Evolutionary conservation across 495 filamentous ascomycete species (phyloP), one percentile per base, ranked within the genome.

Genomic region (Filosporella fistucella): DNA sequence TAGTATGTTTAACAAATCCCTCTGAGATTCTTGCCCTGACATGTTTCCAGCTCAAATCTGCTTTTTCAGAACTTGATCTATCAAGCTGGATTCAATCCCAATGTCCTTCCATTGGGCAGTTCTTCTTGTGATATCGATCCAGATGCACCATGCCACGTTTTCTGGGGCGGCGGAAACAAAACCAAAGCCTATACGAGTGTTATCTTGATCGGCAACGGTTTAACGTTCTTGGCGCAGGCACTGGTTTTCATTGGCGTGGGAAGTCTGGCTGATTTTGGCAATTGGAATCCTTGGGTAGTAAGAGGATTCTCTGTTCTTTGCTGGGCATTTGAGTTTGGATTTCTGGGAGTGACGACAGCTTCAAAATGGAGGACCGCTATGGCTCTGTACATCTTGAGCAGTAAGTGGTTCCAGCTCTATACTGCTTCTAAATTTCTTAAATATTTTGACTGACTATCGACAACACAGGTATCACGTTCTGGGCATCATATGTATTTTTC

Each of bases 61-160:
- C 48, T 59, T 20, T 59, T 59, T 44, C 56, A 59, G 26, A 59
- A 59, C 20, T 41, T 59, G 14, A 59, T 59, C 42, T 55, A 55
- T 39, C 56, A 55, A 30, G 56, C 43, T 12, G 47, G 29, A 22
- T 59, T 59, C 38, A 55, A 59, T 28, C 56, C 56, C 10, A 52
- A 55, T 26, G 44, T 55, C 12, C 36, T 52, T 3, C 56, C 56
- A 24, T 18, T 59, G 3, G 56, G 56, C n/a, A 59, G 56, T 26
- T 33, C 32, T 1, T 0, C 40, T 17, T 59, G 56, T 21, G 33
- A 32, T 36, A 38, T 46, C 26, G 51, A 59, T 34, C 25, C 47
- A 2, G 46, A 23, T 1, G 43, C 40, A 4, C 56, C 56, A 0
- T 59, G 56, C 42, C 57, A 60, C 39, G 54, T 56, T 9, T 56